Evolutionary conservation across 129 eudicot species (phyloP).

Genomic region (Helichrysum umbraculigerum): DNA sequence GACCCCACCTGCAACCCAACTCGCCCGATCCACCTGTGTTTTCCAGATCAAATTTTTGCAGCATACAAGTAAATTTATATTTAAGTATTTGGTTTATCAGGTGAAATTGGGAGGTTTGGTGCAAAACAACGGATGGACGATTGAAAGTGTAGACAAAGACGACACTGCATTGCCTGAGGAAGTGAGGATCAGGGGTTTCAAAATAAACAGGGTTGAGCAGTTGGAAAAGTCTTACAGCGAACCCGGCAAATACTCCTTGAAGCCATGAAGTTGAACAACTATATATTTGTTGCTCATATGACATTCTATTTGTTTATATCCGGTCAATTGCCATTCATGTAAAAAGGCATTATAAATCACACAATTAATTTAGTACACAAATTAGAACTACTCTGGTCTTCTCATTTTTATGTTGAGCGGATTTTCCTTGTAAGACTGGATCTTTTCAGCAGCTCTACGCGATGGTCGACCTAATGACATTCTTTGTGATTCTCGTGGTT

Average conservation of each 20-base stretch:
- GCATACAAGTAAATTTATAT: background rate
- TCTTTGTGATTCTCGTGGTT: slow-evolving; percentile 26
- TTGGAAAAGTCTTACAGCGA: slow-evolving; percentile 52
- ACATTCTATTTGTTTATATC: background rate
- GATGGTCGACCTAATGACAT: slow-evolving; percentile 33
- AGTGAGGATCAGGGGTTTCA: slow-evolving; percentile 85
- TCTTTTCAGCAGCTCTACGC: slow-evolving; percentile 45
- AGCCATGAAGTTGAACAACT: slow-evolving; percentile 27
- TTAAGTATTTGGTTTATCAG: slow-evolving; percentile 36
- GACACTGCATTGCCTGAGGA: slow-evolving; percentile 62
- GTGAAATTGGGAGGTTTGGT: slow-evolving; percentile 76
- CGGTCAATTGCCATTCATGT: too few species aligned
- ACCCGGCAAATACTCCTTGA: slow-evolving; percentile 68
- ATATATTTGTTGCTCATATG: background rate
- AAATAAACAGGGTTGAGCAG: slow-evolving; percentile 77
- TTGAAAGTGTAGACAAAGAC: slow-evolving; percentile 72
- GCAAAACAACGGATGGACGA: slow-evolving; percentile 73
- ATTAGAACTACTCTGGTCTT: slow-evolving; percentile 44
- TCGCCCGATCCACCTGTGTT: background rate
- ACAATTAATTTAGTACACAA: background rate
- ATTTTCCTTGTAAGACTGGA: slow-evolving; percentile 70
- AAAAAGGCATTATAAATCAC: background rate
- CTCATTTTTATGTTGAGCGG: slow-evolving; percentile 69
- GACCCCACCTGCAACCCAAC: background rate
- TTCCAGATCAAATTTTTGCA: background rate